phyloP scores from a whole-genome alignment of 768 basidiomycete genomes.

The Boletus sensibilis region DNA sequence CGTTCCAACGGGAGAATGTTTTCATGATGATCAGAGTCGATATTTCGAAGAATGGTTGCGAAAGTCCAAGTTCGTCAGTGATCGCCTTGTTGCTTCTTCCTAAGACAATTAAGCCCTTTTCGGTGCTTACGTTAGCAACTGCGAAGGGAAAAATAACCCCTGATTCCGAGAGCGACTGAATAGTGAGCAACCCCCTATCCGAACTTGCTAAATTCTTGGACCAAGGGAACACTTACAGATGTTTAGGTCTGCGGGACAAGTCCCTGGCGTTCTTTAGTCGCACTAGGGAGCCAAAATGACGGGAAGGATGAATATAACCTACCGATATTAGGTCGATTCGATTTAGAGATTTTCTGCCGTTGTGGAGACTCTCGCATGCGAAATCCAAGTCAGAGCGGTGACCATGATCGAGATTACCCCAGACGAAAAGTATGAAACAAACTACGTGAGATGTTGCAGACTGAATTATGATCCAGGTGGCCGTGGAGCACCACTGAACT shows the following conservation, averaged over 20 bases:
- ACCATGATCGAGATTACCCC: neutral
- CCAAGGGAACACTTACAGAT: neutral
- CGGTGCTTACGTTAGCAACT: constrained; percentile 4
- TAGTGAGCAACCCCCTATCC: neutral
- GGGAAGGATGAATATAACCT: neutral
- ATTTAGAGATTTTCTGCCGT: neutral
- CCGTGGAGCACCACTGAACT: constrained; percentile 4
- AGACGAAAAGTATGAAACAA: neutral
- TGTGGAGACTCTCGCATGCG: neutral
- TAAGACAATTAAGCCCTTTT: constrained; percentile 6
- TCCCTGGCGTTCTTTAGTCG: neutral
- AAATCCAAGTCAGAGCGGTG: neutral
- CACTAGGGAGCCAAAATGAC: neutral
- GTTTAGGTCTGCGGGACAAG: neutral
- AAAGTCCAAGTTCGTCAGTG: neutral
- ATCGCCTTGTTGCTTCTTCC: constrained; percentile 1
- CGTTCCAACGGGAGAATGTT: neutral
- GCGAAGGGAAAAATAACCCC: constrained; percentile 1
- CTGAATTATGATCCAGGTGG: constrained; percentile 4
- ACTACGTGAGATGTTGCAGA: neutral
- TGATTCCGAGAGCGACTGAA: neutral
- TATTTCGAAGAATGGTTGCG: neutral
- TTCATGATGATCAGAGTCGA: neutral
- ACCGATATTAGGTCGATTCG: neutral
- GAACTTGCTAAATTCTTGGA: no score